A percentile compares a stretch with the other conserved stretches of the same genome.
phyloP scores from a whole-genome alignment of 2,329 filamentous ascomycete genomes.

The Madurella mycetomatis region DNA sequence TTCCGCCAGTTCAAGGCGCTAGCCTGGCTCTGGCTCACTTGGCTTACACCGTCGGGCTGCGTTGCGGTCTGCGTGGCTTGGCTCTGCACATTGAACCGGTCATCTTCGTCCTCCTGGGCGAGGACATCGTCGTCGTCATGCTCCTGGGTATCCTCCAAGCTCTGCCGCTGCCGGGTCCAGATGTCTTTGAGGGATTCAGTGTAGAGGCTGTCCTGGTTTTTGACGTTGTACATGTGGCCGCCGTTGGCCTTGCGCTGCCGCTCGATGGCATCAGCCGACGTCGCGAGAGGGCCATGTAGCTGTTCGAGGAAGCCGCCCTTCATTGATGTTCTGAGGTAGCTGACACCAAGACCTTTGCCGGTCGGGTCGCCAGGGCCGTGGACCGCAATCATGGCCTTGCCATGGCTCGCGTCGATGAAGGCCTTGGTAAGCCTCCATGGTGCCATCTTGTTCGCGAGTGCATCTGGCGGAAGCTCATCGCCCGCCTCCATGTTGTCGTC shows the following conservation, averaged over 20 bases:
- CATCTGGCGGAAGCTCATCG: slow-evolving; percentile 63
- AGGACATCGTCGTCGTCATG: slow-evolving; percentile 59
- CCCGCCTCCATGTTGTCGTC: slow-evolving; percentile 57
- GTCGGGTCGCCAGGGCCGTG: slow-evolving; percentile 95
- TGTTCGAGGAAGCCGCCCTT: slow-evolving; percentile 92
- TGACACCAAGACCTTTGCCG: slow-evolving; percentile 88
- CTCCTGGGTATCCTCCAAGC: slow-evolving; percentile 67
- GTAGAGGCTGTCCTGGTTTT: slow-evolving; percentile 87
- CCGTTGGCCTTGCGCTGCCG: slow-evolving; percentile 84
- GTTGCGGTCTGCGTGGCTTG: slow-evolving; percentile 66
- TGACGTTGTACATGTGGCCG: slow-evolving; percentile 96
- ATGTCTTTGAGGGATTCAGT: slow-evolving; percentile 87
- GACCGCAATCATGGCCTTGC: slow-evolving; percentile 94
- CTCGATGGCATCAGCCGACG: slow-evolving; percentile 77
- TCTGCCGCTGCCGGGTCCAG: slow-evolving; percentile 82
- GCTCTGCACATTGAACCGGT: slow-evolving; percentile 67
- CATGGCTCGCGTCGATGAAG: slow-evolving; percentile 87
- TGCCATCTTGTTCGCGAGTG: slow-evolving; percentile 81
- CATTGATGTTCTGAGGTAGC: slow-evolving; percentile 97
- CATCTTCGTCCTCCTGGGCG: slow-evolving; percentile 56
- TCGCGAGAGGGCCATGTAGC: slow-evolving; percentile 60
- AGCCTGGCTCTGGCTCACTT: slow-evolving; percentile 67
- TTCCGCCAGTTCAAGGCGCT: slow-evolving; percentile 65
- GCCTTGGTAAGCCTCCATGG: slow-evolving; percentile 97
- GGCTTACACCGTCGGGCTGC: slow-evolving; percentile 74